phyloP scores from a whole-genome alignment of 257 asterid species.

The Eustoma russellianum region DNA sequence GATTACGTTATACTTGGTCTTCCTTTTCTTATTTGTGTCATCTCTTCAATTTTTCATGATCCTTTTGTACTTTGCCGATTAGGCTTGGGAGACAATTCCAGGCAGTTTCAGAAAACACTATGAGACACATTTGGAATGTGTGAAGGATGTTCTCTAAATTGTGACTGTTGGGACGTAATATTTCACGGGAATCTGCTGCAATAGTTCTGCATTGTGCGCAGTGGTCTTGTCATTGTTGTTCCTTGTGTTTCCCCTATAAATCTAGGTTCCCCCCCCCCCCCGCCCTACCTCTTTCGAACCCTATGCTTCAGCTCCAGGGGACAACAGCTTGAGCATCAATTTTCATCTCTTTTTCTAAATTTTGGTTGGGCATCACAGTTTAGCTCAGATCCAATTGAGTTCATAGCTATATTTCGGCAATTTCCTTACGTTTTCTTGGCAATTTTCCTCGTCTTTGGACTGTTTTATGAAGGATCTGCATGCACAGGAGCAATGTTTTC shows the following conservation, averaged over 20 bases:
- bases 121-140: neutral
- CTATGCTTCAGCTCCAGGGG: too few relatives aligned
- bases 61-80: neutral
- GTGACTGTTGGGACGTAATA: slow-evolving; percentile 29
- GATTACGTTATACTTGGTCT: neutral
- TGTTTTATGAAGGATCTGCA: too few relatives aligned
- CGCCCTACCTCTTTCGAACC: too few relatives aligned
- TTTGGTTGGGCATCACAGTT: too few relatives aligned
- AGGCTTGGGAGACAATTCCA: neutral
- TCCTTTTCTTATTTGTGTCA: neutral
- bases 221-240: slow-evolving; percentile 19
- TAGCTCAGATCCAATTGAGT: too few relatives aligned
- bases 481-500: too few relatives aligned
- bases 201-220: slow-evolving; percentile 13
- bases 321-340: too few relatives aligned
- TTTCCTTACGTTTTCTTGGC: too few relatives aligned
- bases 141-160: neutral
- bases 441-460: too few relatives aligned
- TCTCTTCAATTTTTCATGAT: neutral
- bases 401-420: too few relatives aligned
- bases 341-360: too few relatives aligned
- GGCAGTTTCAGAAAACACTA: too few relatives aligned
- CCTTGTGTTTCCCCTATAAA: slow-evolving; percentile 22
- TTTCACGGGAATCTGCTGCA: slow-evolving; percentile 22
- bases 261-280: slow-evolving; percentile 15